Conservation (phyloP, 2,329 filamentous ascomycete genomes). For the Mariannaea elegans region DNA sequence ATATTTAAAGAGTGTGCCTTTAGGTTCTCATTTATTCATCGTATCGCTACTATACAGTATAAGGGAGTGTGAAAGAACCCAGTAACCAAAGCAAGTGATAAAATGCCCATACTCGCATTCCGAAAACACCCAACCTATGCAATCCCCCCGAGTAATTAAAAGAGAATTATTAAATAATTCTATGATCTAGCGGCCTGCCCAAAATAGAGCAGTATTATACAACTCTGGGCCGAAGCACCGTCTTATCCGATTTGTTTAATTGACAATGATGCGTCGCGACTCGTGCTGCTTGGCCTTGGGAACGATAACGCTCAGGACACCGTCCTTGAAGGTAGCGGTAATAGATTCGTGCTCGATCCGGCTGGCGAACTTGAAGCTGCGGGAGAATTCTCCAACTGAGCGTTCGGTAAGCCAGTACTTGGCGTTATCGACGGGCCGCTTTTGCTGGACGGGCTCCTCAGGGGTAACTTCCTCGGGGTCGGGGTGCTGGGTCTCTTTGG, state of each 20-base stretch:
- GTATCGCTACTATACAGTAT: no score
- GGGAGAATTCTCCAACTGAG: conserved; percentile 71
- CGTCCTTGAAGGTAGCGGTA: conserved; percentile 69
- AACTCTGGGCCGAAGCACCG: no score
- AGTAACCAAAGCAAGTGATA: no score
- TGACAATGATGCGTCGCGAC: conserved; percentile 63
- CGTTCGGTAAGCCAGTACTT: conserved; percentile 79
- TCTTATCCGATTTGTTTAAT: conserved; percentile 50
- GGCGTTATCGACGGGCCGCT: conserved; percentile 49
- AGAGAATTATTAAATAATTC: no score
- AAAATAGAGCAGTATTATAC: no score
- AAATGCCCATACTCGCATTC: no score
- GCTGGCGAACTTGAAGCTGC: conserved; percentile 73
- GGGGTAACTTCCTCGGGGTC: conserved; percentile 18
- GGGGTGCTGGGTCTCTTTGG: background rate
- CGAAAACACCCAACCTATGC: no score
- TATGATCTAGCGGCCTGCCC: no score
- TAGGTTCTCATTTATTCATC: no score
- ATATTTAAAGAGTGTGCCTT: no score
- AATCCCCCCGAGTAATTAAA: no score
- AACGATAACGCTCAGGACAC: conserved; percentile 69
- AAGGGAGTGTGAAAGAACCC: no score
- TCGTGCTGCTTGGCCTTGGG: conserved; percentile 72
- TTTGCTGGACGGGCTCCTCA: conserved; percentile 39
- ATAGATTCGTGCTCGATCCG: conserved; percentile 72